Evolutionary conservation across 192 early-diverging fungal species (phyloP).

Genomic region (Backusella luteola): DNA sequence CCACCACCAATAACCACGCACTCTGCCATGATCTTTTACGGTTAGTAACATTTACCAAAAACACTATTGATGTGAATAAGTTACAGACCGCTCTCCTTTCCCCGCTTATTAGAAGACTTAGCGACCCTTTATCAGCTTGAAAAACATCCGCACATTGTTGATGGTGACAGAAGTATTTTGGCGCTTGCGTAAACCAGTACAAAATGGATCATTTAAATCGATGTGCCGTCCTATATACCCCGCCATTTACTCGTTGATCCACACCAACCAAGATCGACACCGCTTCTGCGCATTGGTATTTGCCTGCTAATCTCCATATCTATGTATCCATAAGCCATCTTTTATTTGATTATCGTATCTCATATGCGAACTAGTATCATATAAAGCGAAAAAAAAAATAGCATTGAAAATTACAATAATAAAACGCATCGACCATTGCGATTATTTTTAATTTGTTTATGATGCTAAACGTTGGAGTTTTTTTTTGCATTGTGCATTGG

Average conservation of each 20-base stretch:
- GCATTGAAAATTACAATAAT: too few relatives aligned
- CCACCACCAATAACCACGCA: not conserved
- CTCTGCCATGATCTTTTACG: not conserved
- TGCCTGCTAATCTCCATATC: not conserved
- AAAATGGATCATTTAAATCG: not conserved
- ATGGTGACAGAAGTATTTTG: slow-evolving; percentile 13
- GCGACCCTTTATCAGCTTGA: slow-evolving; percentile 8
- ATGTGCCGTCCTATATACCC: slow-evolving; percentile 1
- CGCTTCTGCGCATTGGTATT: not conserved
- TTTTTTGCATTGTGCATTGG: not conserved
- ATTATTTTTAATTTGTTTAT: too few relatives aligned
- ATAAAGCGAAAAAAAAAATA: too few relatives aligned
- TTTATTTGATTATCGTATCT: too few relatives aligned
- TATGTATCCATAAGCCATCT: too few relatives aligned
- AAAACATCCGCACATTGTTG: slow-evolving; percentile 3
- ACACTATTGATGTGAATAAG: not conserved
- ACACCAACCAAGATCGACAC: not conserved
- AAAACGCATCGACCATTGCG: too few relatives aligned
- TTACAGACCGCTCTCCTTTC: not conserved
- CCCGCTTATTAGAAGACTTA: not conserved
- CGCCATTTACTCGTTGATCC: slow-evolving; percentile 12
- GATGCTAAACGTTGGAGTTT: not conserved
- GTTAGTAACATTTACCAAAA: not conserved
- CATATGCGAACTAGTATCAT: too few relatives aligned
- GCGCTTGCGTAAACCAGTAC: slow-evolving; percentile 4